Conservation (phyloP, 2,329 filamentous ascomycete species). For the Cercospora nicotianae region DNA sequence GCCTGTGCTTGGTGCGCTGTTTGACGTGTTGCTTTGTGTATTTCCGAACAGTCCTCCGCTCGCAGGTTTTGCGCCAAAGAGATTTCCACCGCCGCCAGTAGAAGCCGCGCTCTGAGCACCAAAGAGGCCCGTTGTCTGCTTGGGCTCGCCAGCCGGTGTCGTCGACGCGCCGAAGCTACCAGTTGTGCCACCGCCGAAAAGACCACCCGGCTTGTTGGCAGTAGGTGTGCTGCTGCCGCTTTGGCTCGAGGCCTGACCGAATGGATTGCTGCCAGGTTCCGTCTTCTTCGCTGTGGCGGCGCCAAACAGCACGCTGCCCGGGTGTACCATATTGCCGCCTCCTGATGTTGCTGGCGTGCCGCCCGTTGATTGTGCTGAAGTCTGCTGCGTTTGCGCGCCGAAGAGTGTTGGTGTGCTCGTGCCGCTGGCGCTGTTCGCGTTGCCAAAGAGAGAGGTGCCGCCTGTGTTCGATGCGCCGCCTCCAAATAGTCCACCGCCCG, state of each 20-base stretch:
- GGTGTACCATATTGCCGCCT: constrained; percentile 2
- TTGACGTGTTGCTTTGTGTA: constrained; percentile 14
- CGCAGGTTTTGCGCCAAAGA: constrained; percentile 16
- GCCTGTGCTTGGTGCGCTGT: constrained; percentile 11
- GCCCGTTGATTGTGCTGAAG: constrained; percentile 15
- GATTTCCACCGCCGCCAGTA: constrained; percentile 1
- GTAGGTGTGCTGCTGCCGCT: constrained; percentile 27
- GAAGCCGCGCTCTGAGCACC: constrained; percentile 9
- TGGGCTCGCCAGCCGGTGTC: constrained; percentile 28
- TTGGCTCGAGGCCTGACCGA: constrained; percentile 6
- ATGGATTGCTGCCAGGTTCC: constrained; percentile 13
- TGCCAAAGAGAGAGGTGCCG: constrained; percentile 9
- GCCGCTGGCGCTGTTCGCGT: constrained; percentile 7
- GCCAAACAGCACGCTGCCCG: constrained; percentile 17
- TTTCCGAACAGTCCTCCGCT: constrained; percentile 17
- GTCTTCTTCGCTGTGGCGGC: constrained; percentile 16
- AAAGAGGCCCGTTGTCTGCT: constrained; percentile 23
- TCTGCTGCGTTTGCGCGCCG: constrained; percentile 11
- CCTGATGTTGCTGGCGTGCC: constrained; percentile 10
- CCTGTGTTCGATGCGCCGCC: constrained; percentile 8
- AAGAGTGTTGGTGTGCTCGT: constrained; percentile 17
- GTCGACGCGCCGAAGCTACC: constrained; percentile 25
- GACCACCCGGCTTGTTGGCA: constrained; percentile 19
- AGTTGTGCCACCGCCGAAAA: constrained; percentile 20
- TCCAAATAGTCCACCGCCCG: constrained; percentile 16